Evolutionary conservation across 495 filamentous ascomycete species (phyloP), one percentile per base, ranked within the genome.

Genomic region (Lentithecium fluviatile): DNA sequence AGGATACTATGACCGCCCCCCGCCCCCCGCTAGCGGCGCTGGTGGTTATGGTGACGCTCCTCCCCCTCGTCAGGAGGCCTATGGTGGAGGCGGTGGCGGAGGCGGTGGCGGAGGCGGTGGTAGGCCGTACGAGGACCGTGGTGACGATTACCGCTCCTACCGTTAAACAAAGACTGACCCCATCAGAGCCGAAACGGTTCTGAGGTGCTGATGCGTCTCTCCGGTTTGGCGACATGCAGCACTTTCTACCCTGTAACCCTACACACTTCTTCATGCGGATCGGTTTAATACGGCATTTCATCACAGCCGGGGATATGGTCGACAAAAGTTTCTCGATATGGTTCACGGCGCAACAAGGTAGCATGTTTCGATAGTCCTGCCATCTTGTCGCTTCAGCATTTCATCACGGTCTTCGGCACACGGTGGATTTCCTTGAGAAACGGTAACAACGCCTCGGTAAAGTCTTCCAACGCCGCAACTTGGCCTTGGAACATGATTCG

Each of bases 1-100:
- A 60, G 74, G 74, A 38, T 76, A 80, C 69, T 75, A 64, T 24
- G 67, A 66, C 23, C 67, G 67, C 21, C 52, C 58, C 32, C 57
- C 64, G 45, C 56, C 58, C 19, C 62, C 52, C 7, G 42, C 58
- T 29, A 24, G 20, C n/a, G 67, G 59, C 6, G 46, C 46, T 38
- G 57, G 56, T 25, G 55, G 52, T 19, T 65, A 66, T 37, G 61
- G 52, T 32, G 66, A 61, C 32, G 63, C 63, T 46, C 52, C 65
- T 55, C 62, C 52, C 55, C 56, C 60, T 43, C 60, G 57, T 26
- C 56, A 36, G 17, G 69, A 65, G n/a, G 53, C 56, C 48, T 68
- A 70, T 50, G 48, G 53, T 25, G 65, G 64, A 25, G 55, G 59
- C 52, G 62, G 52, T 24, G 40, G 54, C 48, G 64, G 64, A n/a